Evolutionary conservation across 2,329 filamentous ascomycete species (phyloP).

Genomic region (Penicillium sp.): DNA sequence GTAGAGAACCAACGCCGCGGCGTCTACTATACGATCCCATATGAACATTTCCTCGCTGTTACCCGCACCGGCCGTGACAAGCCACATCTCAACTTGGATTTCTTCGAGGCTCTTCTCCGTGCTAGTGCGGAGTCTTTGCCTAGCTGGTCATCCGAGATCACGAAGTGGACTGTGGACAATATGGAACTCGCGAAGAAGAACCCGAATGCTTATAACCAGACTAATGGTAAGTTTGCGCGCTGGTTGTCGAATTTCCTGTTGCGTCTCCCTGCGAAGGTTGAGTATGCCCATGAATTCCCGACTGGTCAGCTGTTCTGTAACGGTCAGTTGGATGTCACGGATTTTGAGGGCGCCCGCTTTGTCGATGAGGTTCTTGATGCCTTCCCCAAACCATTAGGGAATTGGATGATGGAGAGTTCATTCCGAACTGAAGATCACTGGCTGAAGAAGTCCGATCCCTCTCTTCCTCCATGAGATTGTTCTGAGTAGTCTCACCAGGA

Average conservation of each 20-base stretch:
- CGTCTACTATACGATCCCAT: constrained; percentile 30
- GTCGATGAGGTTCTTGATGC: constrained; percentile 29
- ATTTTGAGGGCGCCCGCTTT: constrained; percentile 25
- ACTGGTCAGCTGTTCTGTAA: constrained; percentile 26
- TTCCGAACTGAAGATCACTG: constrained; percentile 16
- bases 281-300: constrained; percentile 17
- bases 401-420: constrained; percentile 29
- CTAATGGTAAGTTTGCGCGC: constrained; percentile 28
- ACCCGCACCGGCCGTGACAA: constrained; percentile 26
- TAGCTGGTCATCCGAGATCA: constrained; percentile 36
- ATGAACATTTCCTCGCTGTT: constrained; percentile 37
- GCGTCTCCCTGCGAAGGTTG: constrained; percentile 28
- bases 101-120: constrained; percentile 39
- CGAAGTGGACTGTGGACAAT: constrained; percentile 37
- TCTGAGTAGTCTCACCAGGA: not conserved
- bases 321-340: constrained; percentile 24
- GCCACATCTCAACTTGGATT: constrained; percentile 18
- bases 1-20: not conserved
- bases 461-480: not conserved
- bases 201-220: not conserved
- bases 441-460: constrained; percentile 9
- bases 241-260: constrained; percentile 42
- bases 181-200: constrained; percentile 4
- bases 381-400: constrained; percentile 11
- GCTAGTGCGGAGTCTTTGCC: constrained; percentile 42